A percentile compares a stretch with the other conserved stretches of the same genome.
phyloP scores from a whole-genome alignment of 2,329 filamentous ascomycete species.

The Penicillium sp. region DNA sequence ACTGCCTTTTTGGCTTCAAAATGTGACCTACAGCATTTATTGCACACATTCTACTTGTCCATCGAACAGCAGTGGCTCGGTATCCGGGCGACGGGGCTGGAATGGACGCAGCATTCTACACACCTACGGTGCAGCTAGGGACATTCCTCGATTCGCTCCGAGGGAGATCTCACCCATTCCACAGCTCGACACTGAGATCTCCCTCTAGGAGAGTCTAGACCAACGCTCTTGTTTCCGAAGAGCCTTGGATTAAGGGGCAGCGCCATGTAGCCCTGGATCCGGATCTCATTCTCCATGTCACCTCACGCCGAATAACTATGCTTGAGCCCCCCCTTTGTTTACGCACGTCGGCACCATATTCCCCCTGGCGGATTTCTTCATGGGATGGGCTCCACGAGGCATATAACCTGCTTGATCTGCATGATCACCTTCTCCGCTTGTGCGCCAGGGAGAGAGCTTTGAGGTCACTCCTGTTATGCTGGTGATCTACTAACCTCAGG shows the following conservation, averaged over 20 bases:
- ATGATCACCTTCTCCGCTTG: constrained; percentile 4
- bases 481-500: constrained; percentile 12
- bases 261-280: not conserved
- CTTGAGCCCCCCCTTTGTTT: constrained; percentile 16
- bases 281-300: constrained; percentile 21
- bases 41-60: not conserved
- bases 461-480: constrained; percentile 11
- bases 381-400: constrained; percentile 3
- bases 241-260: constrained; percentile 1
- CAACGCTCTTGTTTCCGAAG: not conserved
- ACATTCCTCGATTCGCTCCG: constrained; percentile 12
- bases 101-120: constrained; percentile 25
- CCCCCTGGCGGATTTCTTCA: not conserved
- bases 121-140: constrained; percentile 1
- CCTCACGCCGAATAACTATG: constrained; percentile 17
- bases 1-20: not conserved
- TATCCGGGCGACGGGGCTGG: constrained; percentile 9
- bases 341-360: constrained; percentile 5
- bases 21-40: not conserved
- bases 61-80: constrained; percentile 1
- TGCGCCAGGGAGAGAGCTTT: constrained; percentile 6
- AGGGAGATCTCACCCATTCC: constrained; percentile 2
- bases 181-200: constrained; percentile 1
- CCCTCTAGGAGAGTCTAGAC: not conserved
- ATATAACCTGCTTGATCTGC: constrained; percentile 26